Conservation (phyloP, 2,329 filamentous ascomycete genomes). For the Stachybotrys chlorohalonatus region DNA sequence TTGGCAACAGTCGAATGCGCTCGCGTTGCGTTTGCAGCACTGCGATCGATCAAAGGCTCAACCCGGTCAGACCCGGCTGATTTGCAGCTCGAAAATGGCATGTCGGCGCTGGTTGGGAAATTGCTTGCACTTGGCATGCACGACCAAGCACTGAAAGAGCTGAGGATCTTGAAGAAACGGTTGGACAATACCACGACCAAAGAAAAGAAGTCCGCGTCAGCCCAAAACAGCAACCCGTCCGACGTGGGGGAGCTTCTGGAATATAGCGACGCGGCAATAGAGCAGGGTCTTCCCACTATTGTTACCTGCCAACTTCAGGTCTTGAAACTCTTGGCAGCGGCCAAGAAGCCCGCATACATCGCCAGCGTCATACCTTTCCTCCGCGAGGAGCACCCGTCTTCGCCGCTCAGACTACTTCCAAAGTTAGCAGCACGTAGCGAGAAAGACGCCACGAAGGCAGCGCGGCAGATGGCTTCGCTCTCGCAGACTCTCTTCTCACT, state of each 20-base stretch:
- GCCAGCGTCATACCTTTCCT: constrained; percentile 50
- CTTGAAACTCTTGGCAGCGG: constrained; percentile 51
- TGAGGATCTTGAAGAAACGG: constrained; percentile 55
- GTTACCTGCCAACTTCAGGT: constrained; percentile 56
- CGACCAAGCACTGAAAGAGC: constrained; percentile 59
- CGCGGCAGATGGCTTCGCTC: constrained; percentile 57
- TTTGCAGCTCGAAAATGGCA: constrained; percentile 64
- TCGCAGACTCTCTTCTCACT: constrained; percentile 57
- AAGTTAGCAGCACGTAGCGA: constrained; percentile 31
- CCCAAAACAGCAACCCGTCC: constrained; percentile 16
- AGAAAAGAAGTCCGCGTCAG: constrained; percentile 14
- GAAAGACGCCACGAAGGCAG: constrained; percentile 45
- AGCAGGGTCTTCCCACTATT: constrained; percentile 42
- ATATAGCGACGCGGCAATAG: constrained; percentile 39
- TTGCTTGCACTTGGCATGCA: constrained; percentile 56
- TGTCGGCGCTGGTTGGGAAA: constrained; percentile 59
- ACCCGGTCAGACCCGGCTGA: constrained; percentile 46
- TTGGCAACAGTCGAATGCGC: constrained; percentile 60
- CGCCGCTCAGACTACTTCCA: constrained; percentile 49
- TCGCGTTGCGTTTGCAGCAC: constrained; percentile 54
- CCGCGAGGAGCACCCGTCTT: constrained; percentile 39
- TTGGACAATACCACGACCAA: constrained; percentile 36
- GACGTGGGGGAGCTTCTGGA: constrained; percentile 51
- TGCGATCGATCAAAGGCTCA: constrained; percentile 49
- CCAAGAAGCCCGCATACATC: constrained; percentile 49